These are phyloP conservation scores for Fusarium acutatum DNA, from an alignment of 2,329 filamentous ascomycete genomes.

Conservation along the genomic window DNA sequence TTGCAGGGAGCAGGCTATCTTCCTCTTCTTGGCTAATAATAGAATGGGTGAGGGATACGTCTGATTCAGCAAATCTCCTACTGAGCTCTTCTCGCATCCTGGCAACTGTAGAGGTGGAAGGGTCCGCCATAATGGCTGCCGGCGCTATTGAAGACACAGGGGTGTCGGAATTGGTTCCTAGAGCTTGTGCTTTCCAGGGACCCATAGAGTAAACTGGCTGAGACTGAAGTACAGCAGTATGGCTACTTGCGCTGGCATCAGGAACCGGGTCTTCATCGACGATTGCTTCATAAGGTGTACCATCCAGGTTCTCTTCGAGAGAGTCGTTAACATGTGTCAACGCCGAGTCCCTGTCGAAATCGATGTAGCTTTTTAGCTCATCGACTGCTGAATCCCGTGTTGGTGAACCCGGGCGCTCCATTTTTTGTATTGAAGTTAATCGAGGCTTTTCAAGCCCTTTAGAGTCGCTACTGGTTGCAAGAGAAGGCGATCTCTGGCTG, in stretches of 20 bases:
- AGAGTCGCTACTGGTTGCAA: background rate
- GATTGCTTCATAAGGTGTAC: background rate
- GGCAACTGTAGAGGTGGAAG: conserved; percentile 31
- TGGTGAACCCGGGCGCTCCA: conserved; percentile 27
- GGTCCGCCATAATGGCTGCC: conserved; percentile 38
- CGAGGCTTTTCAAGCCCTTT: background rate
- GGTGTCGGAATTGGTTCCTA: conserved; percentile 30
- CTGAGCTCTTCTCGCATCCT: conserved; percentile 33
- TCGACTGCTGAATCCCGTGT: conserved; percentile 32
- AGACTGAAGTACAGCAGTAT: conserved; percentile 22
- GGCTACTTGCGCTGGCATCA: background rate
- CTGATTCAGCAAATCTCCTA: conserved; percentile 27
- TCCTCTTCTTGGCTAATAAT: conserved; percentile 32
- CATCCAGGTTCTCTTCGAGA: conserved; percentile 1
- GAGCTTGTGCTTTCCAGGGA: conserved; percentile 39
- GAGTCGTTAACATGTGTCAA: conserved; percentile 18
- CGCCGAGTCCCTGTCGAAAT: conserved; percentile 32
- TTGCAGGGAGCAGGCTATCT: conserved; percentile 40
- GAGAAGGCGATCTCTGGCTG: background rate
- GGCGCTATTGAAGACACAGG: conserved; percentile 40
- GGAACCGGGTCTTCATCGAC: background rate
- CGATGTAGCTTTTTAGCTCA: conserved; percentile 35
- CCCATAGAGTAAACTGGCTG: conserved; percentile 32
- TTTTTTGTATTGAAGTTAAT: background rate
- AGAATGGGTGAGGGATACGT: conserved; percentile 23